These are phyloP conservation scores for Naumovozyma castellii DNA, from an alignment of 805 yeast genomes.

Conservation along the genomic window DNA sequence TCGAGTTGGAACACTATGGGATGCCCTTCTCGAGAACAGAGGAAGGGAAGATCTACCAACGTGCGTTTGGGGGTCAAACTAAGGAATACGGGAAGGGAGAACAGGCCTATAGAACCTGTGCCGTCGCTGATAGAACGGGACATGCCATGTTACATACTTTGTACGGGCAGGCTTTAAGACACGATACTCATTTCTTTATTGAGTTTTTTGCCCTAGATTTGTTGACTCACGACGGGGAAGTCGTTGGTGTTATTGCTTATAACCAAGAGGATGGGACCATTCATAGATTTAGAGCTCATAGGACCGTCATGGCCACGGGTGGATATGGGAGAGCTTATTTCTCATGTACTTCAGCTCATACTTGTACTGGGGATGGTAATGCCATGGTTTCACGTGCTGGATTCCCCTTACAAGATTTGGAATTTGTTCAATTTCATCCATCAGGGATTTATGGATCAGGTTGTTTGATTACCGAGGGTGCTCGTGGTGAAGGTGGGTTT, in stretches of 20 bases:
- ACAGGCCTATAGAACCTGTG: constrained; percentile 98
- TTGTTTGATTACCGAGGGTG: constrained; percentile 97
- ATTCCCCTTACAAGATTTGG: constrained; percentile 92
- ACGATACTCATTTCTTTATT: constrained; percentile 95
- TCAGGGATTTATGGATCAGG: constrained; percentile 99
- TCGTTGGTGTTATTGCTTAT: constrained; percentile 95
- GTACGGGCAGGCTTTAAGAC: constrained; percentile 92
- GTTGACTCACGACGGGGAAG: constrained; percentile 88
- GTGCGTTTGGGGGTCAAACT: constrained; percentile 98
- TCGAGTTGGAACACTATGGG: constrained; percentile 96
- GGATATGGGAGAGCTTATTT: constrained; percentile 98
- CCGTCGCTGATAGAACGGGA: constrained; percentile 98
- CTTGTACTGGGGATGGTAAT: constrained; percentile 98
- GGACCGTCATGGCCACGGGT: constrained; percentile 95
- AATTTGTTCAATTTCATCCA: constrained; percentile 97
- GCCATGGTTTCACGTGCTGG: constrained; percentile 99
- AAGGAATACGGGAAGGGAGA: constrained; percentile 96
- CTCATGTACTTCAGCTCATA: constrained; percentile 98
- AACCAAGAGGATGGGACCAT: constrained; percentile 98
- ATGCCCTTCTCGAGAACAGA: constrained; percentile 96
- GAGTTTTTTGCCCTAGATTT: constrained; percentile 94
- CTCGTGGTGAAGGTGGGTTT: constrained; percentile 99
- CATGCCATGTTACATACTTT: constrained; percentile 92
- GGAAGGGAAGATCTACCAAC: constrained; percentile 93
- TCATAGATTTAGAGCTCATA: constrained; percentile 95